Conservation (phyloP, 345 rosid species). For the Dimocarpus longan region DNA sequence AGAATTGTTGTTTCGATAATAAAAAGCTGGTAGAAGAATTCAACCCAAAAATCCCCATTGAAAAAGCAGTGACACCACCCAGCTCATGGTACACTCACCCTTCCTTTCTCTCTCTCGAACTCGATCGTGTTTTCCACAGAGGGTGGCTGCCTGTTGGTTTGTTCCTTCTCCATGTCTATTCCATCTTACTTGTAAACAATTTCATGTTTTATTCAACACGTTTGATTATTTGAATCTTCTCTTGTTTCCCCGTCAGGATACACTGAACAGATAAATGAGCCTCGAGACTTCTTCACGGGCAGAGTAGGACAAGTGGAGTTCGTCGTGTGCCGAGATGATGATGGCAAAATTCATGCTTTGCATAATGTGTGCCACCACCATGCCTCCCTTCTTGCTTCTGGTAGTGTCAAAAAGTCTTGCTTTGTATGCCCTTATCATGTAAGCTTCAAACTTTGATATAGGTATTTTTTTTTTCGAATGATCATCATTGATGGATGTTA, state of each 20-base stretch:
- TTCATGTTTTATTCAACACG: no score
- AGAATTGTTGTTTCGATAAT: slow-evolving; percentile 9
- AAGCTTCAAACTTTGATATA: slow-evolving; percentile 15
- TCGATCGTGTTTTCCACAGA: slow-evolving; percentile 67
- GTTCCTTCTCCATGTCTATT: slow-evolving; percentile 14
- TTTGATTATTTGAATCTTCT: no score
- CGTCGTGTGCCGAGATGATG: slow-evolving; percentile 75
- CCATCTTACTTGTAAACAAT: not conserved
- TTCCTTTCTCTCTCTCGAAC: slow-evolving; percentile 55
- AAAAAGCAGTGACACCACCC: slow-evolving; percentile 76
- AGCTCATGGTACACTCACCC: slow-evolving; percentile 86
- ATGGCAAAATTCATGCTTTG: slow-evolving; percentile 66
- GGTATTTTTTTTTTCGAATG: no score
- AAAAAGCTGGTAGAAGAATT: slow-evolving; percentile 48
- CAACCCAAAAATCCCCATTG: slow-evolving; percentile 63
- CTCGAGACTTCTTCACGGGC: slow-evolving; percentile 64
- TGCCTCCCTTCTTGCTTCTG: slow-evolving; percentile 81
- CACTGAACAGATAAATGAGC: slow-evolving; percentile 66
- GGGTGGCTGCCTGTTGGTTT: slow-evolving; percentile 91
- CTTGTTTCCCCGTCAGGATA: slow-evolving; percentile 42
- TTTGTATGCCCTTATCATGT: slow-evolving; percentile 95
- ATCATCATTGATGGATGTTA: no score
- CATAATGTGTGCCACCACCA: slow-evolving; percentile 96
- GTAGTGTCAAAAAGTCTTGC: slow-evolving; percentile 72
- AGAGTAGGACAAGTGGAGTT: slow-evolving; percentile 80